phyloP scores from a whole-genome alignment of 371 early-diverging fungal genomes.

The Coemansia sp. region DNA sequence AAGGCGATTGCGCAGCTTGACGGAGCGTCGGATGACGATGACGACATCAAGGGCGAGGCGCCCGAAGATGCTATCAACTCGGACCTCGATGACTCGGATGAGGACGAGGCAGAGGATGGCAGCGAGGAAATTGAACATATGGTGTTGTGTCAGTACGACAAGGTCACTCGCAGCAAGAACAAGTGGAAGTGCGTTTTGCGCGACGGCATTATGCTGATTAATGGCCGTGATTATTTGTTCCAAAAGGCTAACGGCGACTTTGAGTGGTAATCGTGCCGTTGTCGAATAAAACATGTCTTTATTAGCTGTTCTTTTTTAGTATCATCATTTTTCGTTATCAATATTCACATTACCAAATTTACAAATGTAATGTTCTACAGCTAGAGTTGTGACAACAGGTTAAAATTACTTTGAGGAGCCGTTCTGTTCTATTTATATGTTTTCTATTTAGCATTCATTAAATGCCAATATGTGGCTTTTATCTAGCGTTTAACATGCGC shows the following conservation, averaged over 20 bases:
- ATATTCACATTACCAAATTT: no score
- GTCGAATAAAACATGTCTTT: neutral
- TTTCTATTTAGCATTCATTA: no score
- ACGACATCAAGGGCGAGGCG: constrained; percentile 15
- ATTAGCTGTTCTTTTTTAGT: neutral
- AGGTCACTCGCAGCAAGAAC: constrained; percentile 92
- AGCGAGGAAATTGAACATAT: constrained; percentile 79
- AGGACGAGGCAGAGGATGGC: constrained; percentile 75
- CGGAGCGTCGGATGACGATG: constrained; percentile 38
- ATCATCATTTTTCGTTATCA: no score
- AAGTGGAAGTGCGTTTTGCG: constrained; percentile 95
- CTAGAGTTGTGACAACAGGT: no score
- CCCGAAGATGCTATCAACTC: constrained; percentile 77
- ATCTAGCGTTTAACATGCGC: no score
- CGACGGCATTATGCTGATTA: constrained; percentile 92
- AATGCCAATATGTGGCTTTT: no score
- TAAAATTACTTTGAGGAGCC: no score
- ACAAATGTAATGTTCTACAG: no score
- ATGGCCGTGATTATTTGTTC: constrained; percentile 93
- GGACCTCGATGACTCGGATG: constrained; percentile 78
- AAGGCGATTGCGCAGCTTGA: constrained; percentile 27
- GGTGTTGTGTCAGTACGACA: constrained; percentile 93
- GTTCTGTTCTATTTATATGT: no score
- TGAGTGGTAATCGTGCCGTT: constrained; percentile 64
- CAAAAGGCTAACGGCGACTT: constrained; percentile 91